Percentiles rank a stretch among this genome's conserved stretches.
These are phyloP conservation scores for Sequoiadendron giganteum DNA, from an alignment of 75 land plant species.

Conservation along the genomic window DNA sequence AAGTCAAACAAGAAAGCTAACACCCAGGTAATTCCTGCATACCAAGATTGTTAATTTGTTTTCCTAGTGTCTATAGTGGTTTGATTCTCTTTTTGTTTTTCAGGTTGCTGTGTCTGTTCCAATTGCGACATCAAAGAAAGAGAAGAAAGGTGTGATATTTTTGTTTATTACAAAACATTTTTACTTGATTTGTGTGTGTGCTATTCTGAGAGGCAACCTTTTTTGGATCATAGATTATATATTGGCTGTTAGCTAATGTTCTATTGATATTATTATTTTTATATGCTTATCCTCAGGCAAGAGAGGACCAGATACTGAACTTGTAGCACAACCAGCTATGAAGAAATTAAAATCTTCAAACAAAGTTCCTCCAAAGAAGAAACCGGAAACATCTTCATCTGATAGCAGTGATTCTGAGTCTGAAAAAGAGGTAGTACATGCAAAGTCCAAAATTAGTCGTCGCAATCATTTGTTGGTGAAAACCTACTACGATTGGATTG, in stretches of 20 bases:
- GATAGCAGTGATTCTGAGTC: neutral
- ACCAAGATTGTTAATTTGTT: neutral
- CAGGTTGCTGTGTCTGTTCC: neutral
- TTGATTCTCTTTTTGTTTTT: neutral
- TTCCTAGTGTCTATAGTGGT: neutral
- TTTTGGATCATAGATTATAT: neutral
- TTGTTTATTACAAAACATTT: neutral
- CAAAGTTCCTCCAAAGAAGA: conserved; percentile 6
- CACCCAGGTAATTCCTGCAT: neutral
- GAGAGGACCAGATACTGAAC: neutral
- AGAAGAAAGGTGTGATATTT: neutral
- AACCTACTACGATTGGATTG: neutral
- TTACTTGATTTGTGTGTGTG: neutral
- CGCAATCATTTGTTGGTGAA: neutral
- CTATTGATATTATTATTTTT: neutral
- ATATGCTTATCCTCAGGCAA: neutral
- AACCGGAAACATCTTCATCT: conserved; percentile 5
- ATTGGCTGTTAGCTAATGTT: neutral
- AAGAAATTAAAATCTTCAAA: neutral
- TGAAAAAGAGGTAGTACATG: neutral
- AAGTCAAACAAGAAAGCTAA: conserved; percentile 4
- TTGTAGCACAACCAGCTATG: neutral
- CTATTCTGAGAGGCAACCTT: neutral
- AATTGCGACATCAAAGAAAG: neutral
- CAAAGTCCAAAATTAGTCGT: neutral